Percentiles rank a stretch among this genome's conserved stretches.
Evolutionary conservation across 1,284 basidiomycete genomes (phyloP).

Genomic region (Heterobasidion irregulare): DNA sequence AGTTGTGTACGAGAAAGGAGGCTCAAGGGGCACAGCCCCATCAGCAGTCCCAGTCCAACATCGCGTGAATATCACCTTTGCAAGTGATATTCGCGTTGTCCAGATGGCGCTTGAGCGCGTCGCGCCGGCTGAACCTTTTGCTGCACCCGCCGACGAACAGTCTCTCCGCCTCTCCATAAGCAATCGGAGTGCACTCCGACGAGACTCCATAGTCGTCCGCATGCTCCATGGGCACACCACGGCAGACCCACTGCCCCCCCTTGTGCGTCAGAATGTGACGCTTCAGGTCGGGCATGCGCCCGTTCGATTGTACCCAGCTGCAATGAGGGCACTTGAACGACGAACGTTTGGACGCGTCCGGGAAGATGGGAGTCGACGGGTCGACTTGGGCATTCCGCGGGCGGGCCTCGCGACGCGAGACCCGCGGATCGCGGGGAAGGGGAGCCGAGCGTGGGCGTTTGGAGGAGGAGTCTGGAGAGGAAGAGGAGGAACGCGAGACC

Average conservation of each 20-base stretch:
- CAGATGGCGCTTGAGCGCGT: slow-evolving; percentile 21
- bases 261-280: slow-evolving; percentile 19
- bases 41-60: neutral
- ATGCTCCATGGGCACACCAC: slow-evolving; percentile 14
- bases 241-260: slow-evolving; percentile 14
- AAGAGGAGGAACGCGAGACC: too few species aligned
- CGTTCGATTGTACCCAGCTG: slow-evolving; percentile 14
- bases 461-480: too few species aligned
- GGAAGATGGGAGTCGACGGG: too few species aligned
- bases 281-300: slow-evolving; percentile 17
- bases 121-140: slow-evolving; percentile 16
- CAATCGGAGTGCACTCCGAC: slow-evolving; percentile 6
- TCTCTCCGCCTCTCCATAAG: neutral
- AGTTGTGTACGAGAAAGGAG: neutral
- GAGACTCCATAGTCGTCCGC: slow-evolving; percentile 5
- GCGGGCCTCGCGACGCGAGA: too few species aligned
- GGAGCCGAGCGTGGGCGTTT: too few species aligned
- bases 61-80: neutral
- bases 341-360: too few species aligned
- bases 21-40: neutral
- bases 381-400: too few species aligned
- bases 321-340: slow-evolving; percentile 12
- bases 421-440: too few species aligned
- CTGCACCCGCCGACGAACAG: slow-evolving; percentile 18
- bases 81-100: slow-evolving; percentile 13